These are phyloP conservation scores for Pterulicium gracile DNA, from an alignment of 1,284 basidiomycete genomes.

Conservation along the genomic window DNA sequence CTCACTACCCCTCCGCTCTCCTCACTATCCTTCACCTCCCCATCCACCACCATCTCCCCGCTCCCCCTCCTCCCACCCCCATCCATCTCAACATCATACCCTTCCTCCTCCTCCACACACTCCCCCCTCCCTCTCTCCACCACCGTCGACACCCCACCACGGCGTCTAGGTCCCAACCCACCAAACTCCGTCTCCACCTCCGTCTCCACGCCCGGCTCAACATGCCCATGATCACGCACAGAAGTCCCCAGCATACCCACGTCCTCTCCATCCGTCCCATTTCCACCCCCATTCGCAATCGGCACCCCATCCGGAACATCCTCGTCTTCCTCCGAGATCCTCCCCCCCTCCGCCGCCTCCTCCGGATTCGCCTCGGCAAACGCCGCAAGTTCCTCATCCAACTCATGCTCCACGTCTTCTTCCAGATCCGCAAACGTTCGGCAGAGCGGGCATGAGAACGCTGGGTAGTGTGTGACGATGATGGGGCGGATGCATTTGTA, in stretches of 20 bases:
- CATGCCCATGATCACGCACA: conserved; percentile 8
- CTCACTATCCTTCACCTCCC: too few species aligned
- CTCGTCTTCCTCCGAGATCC: not conserved
- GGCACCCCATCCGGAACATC: not conserved
- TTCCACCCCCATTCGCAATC: conserved; percentile 16
- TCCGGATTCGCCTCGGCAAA: not conserved
- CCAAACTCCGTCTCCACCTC: conserved; percentile 39
- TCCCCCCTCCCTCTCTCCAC: too few species aligned
- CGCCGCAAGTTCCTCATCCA: not conserved
- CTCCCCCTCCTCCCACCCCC: too few species aligned
- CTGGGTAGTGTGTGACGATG: conserved; percentile 79
- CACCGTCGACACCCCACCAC: too few species aligned
- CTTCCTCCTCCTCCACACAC: too few species aligned
- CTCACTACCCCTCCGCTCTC: too few species aligned
- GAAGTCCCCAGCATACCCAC: conserved; percentile 7
- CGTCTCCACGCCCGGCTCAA: conserved; percentile 40
- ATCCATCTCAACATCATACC: too few species aligned
- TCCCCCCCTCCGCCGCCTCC: not conserved
- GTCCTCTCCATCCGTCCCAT: conserved; percentile 4
- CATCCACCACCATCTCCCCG: too few species aligned
- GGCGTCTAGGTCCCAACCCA: too few species aligned
- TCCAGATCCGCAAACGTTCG: conserved; percentile 90
- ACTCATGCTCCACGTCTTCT: conserved; percentile 59
- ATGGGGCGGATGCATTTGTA: conserved; percentile 97
- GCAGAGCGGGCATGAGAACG: conserved; percentile 94